Evolutionary conservation across 1,139 yeast genomes (phyloP), one percentile per base, ranked within the genome.

Genomic region (Blastobotrys malaysiensis): DNA sequence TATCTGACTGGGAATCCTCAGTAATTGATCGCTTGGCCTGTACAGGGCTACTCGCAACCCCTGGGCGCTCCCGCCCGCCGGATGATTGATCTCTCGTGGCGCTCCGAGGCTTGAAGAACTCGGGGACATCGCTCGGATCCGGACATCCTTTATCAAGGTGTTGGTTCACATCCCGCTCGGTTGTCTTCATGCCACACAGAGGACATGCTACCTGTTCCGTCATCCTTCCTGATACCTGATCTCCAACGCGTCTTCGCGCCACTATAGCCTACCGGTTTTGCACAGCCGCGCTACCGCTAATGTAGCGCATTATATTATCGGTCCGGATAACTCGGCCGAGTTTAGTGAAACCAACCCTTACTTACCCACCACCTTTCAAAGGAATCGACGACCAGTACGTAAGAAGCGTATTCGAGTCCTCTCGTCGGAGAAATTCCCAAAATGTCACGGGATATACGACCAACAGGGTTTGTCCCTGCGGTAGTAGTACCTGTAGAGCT

Each of bases 131-230:
- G 16, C 16, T 31, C 39, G 39, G 39, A 31, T 31, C 27, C 2
- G 64, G 65, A 54, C 76, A 73, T 5, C 73, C 73, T 24, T 59
- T 57, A 55, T 73, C 77, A n/a, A 73, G 59, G 57, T 73, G 77
- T 43, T 59, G 55, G 50, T 73, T 73, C 44, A 73, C 69, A 21
- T 55, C 61, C 20, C 59, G 57, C 49, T 65, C 65, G 1, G 72
- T 62, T 20, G 73, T 66, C 11, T 60, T 57, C 58, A 59, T 58
- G 48, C 64, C 63, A 57, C 77, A 73, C 5, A 73, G 57, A 1
- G 77, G 77, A 54, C 77, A 73, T 43, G 57, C 50, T 22, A 59
- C 61, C 13, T 31, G 39, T 16, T 31, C 39, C 3, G 7, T 16
- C 39, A 31, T 31, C 2, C n/a, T n/a, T 31, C 14, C 9, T 22